Base-by-base conservation (phyloP, 179 eudicot species). In the Beta corolliflora region DNA sequence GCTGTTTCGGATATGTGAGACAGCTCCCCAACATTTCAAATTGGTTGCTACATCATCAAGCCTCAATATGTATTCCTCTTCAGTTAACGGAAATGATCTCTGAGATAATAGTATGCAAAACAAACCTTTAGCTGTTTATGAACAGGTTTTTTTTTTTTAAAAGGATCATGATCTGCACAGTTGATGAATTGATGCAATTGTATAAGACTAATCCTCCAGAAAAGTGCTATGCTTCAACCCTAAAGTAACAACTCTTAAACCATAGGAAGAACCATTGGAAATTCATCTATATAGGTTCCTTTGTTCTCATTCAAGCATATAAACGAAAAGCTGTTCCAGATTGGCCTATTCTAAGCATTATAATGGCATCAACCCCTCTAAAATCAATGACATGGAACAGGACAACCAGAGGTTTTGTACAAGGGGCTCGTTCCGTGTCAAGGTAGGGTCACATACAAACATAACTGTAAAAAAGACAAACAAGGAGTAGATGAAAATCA, bases 21-120 rank as follows among this genome's bases (percentile, higher is more conserved):
- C 99, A 67, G 98, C 99, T 78, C 98, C 99, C 99, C 99, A 96
- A 80, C 98, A 96, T 86, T 87, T 95, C 86, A 95, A 87, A 29
- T 86, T 87, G 84, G 92, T 95, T 73, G 99, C 99, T 73, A 95
- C 98, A 80, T 94, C 98, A 84, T 95, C 99, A 69, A 95, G 97
- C 89, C 99, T 90, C 89, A 90, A 78, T 79, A 95, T 83, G 86
- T 95, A 95, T 83, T 95, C 99, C 83, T 94, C 99, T 86, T 95
- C 99, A 0, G 92, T 95, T 78, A 95, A 80, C 3, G 99, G 99
- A 77, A 95, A 94, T 23, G 97, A 95, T 89, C 92, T 92, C 99
- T 95, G 83, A 69, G 66, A 81, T 75, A 69, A 71, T 21, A 64
- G 25, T 70, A 3, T 15, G 36, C 46, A 11, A 36, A 63, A 74